Conservation (phyloP, 2,329 filamentous ascomycete genomes). For the Colletotrichum sp. region DNA sequence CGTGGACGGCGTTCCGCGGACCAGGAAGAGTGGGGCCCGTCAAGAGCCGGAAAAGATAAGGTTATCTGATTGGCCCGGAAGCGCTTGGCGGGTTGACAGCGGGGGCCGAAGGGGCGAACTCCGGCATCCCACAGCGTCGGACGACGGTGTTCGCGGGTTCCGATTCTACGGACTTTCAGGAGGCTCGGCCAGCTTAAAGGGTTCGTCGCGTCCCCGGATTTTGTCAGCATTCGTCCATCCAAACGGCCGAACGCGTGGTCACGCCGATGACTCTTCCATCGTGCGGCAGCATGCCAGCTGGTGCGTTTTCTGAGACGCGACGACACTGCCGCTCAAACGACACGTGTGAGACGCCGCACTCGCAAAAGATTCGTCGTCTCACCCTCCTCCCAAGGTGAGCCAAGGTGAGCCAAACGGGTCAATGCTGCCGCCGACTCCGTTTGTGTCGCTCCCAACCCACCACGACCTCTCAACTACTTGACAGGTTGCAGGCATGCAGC, state of each 20-base stretch:
- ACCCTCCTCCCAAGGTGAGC: not conserved
- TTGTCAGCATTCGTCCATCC: not conserved
- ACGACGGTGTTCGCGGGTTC: constrained; percentile 8
- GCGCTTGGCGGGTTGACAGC: not conserved
- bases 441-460: not conserved
- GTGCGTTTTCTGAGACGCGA: not conserved
- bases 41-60: not conserved
- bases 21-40: not conserved
- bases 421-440: not conserved
- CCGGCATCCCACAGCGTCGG: not conserved
- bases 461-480: not conserved
- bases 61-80: not conserved
- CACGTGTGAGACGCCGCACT: not conserved
- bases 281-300: not conserved
- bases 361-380: not conserved
- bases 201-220: not conserved
- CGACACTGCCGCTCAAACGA: not conserved
- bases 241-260: not conserved
- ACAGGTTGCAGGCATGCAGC: not conserved
- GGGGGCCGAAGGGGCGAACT: not conserved
- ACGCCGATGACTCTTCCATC: not conserved
- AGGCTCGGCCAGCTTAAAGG: not conserved
- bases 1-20: not conserved
- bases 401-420: not conserved
- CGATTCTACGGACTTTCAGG: not conserved